Conservation (phyloP, 1,284 basidiomycete species). For the Heterobasidion occidentale region DNA sequence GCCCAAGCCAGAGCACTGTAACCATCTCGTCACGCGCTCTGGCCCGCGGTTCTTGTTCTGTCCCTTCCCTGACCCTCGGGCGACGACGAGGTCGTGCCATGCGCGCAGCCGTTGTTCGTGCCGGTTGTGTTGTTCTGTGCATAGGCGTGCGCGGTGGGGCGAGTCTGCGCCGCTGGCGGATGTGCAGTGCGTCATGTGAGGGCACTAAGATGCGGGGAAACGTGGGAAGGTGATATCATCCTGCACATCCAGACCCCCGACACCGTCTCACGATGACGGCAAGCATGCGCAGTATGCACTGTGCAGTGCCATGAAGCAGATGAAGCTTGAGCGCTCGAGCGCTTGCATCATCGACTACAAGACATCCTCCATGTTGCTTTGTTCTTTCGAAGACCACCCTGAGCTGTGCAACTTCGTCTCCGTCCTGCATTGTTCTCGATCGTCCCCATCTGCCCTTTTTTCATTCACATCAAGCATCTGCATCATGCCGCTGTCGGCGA, state of each 20-base stretch:
- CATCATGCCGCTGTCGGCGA: too few species aligned
- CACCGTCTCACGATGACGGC: not conserved
- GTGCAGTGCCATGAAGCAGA: not conserved
- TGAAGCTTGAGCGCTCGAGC: not conserved
- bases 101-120: not conserved
- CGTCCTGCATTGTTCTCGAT: too few species aligned
- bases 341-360: too few species aligned
- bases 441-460: too few species aligned
- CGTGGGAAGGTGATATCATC: not conserved
- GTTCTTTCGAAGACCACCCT: too few species aligned
- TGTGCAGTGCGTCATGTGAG: not conserved
- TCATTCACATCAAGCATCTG: too few species aligned
- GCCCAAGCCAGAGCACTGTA: too few species aligned
- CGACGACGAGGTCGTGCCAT: too few species aligned
- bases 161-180: not conserved
- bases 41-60: not conserved
- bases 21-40: not conserved
- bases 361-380: too few species aligned
- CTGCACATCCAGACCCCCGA: not conserved
- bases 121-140: not conserved
- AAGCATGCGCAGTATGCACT: not conserved
- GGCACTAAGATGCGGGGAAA: not conserved
- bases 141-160: not conserved
- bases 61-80: too few species aligned
- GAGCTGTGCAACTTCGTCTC: too few species aligned